phyloP scores from a whole-genome alignment of 371 early-diverging fungal genomes.

The Nematocida ironsii region DNA sequence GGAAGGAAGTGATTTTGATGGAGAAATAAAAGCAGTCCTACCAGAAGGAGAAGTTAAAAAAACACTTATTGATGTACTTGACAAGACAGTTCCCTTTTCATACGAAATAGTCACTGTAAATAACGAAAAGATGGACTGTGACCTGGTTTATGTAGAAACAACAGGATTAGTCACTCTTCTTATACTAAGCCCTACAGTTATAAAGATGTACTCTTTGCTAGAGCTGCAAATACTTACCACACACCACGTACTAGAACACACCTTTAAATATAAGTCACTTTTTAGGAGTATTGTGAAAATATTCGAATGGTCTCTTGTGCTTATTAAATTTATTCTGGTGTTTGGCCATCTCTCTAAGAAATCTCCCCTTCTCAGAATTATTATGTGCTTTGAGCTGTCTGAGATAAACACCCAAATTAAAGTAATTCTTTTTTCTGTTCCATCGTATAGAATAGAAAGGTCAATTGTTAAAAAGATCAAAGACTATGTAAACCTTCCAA shows the following conservation, averaged over 20 bases:
- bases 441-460: background rate
- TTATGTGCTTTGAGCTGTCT: background rate
- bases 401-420: background rate
- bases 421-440: conserved; percentile 3
- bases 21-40: background rate
- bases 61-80: background rate
- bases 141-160: background rate
- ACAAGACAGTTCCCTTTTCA: background rate
- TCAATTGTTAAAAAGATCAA: background rate
- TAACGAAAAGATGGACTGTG: background rate
- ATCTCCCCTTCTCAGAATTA: background rate
- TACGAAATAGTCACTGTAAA: background rate
- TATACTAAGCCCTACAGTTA: background rate
- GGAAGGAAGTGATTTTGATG: background rate
- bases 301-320: background rate
- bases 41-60: background rate
- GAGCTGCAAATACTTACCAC: background rate
- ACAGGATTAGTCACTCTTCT: background rate
- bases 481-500: too few species aligned
- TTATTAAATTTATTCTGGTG: background rate
- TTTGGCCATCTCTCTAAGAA: background rate
- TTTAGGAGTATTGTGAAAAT: background rate
- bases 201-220: background rate
- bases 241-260: conserved; percentile 3
- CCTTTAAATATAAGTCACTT: background rate